These are phyloP conservation scores for Bocquillonia castaneifolia DNA, from an alignment of 441 rosid genomes.

Conservation along the genomic window DNA sequence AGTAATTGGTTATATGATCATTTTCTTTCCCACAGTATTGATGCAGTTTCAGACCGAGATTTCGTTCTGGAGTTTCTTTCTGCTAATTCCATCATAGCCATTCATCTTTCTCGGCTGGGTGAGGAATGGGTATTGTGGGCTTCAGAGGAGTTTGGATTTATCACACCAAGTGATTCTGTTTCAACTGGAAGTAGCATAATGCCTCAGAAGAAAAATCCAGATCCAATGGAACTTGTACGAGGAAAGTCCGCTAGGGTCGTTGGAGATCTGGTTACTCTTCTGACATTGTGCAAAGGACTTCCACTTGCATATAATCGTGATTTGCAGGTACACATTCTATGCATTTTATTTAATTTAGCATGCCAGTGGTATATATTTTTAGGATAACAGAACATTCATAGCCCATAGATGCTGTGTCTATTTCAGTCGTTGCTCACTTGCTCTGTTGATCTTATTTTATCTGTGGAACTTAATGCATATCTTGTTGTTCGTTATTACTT, in stretches of 20 bases:
- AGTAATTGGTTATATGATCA: constrained; percentile 21
- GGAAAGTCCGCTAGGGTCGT: constrained; percentile 88
- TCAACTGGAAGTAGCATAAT: constrained; percentile 97
- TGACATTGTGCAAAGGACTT: constrained; percentile 94
- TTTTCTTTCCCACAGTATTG: constrained; percentile 55
- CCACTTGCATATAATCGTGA: constrained; percentile 93
- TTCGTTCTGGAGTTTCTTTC: constrained; percentile 77
- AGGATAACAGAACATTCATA: background rate
- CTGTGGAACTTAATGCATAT: background rate
- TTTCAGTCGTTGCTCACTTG: background rate
- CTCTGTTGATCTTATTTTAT: background rate
- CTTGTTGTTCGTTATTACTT: background rate
- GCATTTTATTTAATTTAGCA: background rate
- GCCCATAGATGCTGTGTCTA: background rate
- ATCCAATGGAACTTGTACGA: constrained; percentile 97
- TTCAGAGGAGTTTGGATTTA: constrained; percentile 88
- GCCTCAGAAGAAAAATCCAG: constrained; percentile 99
- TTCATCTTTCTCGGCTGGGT: constrained; percentile 88
- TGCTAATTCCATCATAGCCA: constrained; percentile 66
- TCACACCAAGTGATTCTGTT: constrained; percentile 81
- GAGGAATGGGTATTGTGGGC: constrained; percentile 99
- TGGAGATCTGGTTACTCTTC: constrained; percentile 76
- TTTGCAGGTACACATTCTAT: constrained; percentile 49
- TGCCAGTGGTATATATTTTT: background rate
- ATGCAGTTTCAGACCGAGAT: constrained; percentile 94